phyloP scores from a whole-genome alignment of 768 basidiomycete genomes.

The Collybia nuda region DNA sequence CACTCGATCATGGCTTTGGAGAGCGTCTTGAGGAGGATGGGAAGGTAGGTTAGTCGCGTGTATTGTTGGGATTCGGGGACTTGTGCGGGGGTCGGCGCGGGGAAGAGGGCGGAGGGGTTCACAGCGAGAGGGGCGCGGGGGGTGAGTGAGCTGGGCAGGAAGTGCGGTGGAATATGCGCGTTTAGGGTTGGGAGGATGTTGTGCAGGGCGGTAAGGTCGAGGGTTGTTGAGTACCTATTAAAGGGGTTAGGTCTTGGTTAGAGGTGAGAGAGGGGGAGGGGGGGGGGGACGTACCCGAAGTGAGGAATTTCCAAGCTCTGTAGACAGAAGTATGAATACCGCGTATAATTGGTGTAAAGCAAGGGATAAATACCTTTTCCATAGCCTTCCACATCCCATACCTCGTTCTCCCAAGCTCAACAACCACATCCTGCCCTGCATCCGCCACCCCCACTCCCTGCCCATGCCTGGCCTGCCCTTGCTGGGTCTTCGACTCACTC shows the following conservation, averaged over 20 bases:
- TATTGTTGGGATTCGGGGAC: conserved; percentile 58
- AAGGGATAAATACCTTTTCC: conserved; percentile 58
- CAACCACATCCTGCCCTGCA: conserved; percentile 45
- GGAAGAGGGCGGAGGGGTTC: conserved; percentile 37
- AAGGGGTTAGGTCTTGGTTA: conserved; percentile 1
- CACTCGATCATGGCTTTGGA: conserved; percentile 79
- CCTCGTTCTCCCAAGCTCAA: conserved; percentile 76
- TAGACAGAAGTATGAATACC: not conserved
- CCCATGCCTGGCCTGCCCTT: conserved; percentile 3
- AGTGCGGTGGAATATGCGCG: conserved; percentile 63
- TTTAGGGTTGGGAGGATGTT: conserved; percentile 63
- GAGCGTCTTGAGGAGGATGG: conserved; percentile 81
- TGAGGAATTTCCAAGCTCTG: conserved; percentile 86
- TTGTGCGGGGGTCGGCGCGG: conserved; percentile 36
- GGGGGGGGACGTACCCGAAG: conserved; percentile 58
- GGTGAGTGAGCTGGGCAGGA: conserved; percentile 27
- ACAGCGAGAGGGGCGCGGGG: conserved; percentile 21
- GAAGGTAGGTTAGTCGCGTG: conserved; percentile 75
- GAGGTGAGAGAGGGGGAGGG: not conserved
- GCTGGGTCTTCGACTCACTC: conserved; percentile 13
- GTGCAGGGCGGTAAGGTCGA: conserved; percentile 75
- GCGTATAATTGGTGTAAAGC: not conserved
- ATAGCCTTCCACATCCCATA: conserved; percentile 91
- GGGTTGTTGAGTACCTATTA: conserved; percentile 71
- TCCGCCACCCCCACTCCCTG: not conserved